Conservation (phyloP, 306 rosid species). For the Abrus pulchellus region DNA sequence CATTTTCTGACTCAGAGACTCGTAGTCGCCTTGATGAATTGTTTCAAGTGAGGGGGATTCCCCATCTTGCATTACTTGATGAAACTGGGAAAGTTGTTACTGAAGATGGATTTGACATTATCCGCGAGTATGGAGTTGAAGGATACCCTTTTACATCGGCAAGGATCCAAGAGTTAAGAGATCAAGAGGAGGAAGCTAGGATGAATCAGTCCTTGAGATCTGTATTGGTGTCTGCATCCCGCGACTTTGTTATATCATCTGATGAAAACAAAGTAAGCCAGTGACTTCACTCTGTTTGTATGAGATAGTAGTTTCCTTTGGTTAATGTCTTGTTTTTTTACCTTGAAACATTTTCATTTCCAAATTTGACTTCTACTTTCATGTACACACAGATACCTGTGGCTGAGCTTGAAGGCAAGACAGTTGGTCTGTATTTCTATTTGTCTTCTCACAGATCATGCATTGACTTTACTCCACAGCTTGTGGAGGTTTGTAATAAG, state of each 20-base stretch:
- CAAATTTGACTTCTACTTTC: conserved; percentile 37
- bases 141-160: conserved; percentile 67
- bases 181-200: conserved; percentile 61
- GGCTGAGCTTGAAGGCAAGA: conserved; percentile 79
- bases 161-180: conserved; percentile 61
- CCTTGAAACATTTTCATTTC: conserved; percentile 21
- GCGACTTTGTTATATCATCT: conserved; percentile 68
- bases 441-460: conserved; percentile 36
- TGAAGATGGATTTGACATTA: conserved; percentile 51
- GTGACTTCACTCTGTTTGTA: not conserved
- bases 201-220: conserved; percentile 65
- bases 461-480: conserved; percentile 55
- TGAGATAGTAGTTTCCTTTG: conserved; percentile 14
- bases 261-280: conserved; percentile 60
- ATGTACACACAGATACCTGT: conserved; percentile 57
- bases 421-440: conserved; percentile 69
- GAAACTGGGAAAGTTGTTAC: conserved; percentile 63
- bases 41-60: conserved; percentile 70
- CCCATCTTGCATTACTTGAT: conserved; percentile 65
- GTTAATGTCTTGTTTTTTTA: not conserved
- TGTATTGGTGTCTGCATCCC: conserved; percentile 59
- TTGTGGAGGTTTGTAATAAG: conserved; percentile 65
- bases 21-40: conserved; percentile 55
- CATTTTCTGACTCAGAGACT: conserved; percentile 68
- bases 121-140: conserved; percentile 64